Conservation (phyloP, 495 filamentous ascomycete genomes). For the Xylaria curta region DNA sequence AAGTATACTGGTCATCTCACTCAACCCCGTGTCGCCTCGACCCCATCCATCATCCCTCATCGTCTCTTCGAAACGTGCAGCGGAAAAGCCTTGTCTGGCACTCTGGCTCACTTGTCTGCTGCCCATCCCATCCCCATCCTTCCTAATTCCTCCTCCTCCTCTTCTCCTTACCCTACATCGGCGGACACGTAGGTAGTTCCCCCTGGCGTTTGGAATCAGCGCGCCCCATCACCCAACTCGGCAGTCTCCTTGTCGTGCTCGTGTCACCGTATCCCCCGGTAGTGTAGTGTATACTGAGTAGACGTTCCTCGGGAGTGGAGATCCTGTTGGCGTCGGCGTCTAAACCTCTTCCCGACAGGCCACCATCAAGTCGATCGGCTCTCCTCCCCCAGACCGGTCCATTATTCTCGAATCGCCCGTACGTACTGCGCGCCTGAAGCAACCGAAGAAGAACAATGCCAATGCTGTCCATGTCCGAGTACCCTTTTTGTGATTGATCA, state of each 20-base stretch:
- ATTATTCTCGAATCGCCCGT: constrained; percentile 20
- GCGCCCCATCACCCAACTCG: not conserved
- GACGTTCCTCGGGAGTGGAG: constrained; percentile 16
- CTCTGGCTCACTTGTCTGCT: not conserved
- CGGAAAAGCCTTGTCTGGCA: constrained; percentile 24
- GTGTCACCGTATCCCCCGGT: constrained; percentile 5
- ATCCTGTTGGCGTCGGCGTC: constrained; percentile 15
- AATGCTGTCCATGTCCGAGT: not conserved
- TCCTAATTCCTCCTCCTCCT: no score
- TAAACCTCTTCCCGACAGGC: constrained; percentile 8
- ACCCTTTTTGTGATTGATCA: constrained; percentile 22
- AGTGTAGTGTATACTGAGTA: not conserved
- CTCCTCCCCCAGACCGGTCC: not conserved
- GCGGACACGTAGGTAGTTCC: not conserved
- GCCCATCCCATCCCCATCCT: not conserved
- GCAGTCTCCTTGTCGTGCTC: not conserved
- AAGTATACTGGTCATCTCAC: constrained; percentile 8
- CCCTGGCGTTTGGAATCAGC: not conserved
- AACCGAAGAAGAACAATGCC: constrained; percentile 8
- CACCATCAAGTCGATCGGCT: constrained; percentile 5
- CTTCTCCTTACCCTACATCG: not conserved
- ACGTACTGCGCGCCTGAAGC: not conserved
- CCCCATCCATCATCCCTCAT: constrained; percentile 26
- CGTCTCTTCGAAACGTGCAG: constrained; percentile 23
- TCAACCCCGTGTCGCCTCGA: constrained; percentile 17